Conservation (phyloP, 768 basidiomycete genomes). For the Tephrocybe sp. region DNA sequence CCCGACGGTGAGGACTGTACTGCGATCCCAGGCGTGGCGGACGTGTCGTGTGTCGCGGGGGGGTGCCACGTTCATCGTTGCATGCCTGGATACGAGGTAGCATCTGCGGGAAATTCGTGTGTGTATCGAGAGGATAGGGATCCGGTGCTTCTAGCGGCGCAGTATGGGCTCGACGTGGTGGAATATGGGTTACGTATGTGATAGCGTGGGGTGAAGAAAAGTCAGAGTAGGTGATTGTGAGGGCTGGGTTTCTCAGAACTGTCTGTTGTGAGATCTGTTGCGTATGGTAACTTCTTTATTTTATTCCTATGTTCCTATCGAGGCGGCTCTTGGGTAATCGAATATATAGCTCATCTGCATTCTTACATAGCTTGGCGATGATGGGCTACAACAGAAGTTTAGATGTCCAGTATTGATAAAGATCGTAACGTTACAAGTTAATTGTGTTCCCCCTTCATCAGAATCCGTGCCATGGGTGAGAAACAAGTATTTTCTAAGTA, state of each 20-base stretch:
- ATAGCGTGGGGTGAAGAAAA: no score
- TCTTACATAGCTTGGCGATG: no score
- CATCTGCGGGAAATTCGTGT: constrained; percentile 23
- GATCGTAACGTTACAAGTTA: no score
- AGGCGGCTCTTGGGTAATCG: not conserved
- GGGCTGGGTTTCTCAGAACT: not conserved
- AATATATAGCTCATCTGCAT: not conserved
- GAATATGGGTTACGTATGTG: no score
- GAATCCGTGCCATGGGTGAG: no score
- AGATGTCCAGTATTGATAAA: no score
- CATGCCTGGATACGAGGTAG: constrained; percentile 38
- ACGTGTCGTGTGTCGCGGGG: constrained; percentile 47
- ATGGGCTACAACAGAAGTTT: no score
- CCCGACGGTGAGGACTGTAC: constrained; percentile 49
- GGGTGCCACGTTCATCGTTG: constrained; percentile 46
- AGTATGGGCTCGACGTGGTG: constrained; percentile 31
- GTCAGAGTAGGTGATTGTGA: no score
- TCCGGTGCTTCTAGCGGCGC: constrained; percentile 23
- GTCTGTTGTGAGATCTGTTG: not conserved
- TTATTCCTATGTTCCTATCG: not conserved
- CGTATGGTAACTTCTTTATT: not conserved
- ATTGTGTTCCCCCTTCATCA: no score
- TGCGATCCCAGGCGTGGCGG: constrained; percentile 44
- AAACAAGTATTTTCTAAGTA: no score
- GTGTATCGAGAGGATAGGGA: constrained; percentile 24